phyloP scores from a whole-genome alignment of 2,329 filamentous ascomycete species.

The Aspergillus unguis region DNA sequence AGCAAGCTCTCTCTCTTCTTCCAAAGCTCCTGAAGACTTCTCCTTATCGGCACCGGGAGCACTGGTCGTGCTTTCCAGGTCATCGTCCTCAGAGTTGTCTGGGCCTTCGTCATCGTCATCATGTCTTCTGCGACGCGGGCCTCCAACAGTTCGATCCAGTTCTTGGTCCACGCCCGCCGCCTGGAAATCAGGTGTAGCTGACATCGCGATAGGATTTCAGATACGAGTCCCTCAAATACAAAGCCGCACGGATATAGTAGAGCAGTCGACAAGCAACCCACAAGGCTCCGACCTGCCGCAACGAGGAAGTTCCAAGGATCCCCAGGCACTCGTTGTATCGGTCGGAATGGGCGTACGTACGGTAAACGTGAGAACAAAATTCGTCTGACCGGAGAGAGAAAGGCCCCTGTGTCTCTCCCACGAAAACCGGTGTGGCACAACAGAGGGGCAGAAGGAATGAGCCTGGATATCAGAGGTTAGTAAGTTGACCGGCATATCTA shows the following conservation, averaged over 20 bases:
- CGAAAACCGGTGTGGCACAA: constrained; percentile 25
- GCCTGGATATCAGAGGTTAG: constrained; percentile 11
- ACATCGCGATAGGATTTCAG: constrained; percentile 79
- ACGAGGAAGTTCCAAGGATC: constrained; percentile 4
- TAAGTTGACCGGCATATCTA: too few relatives aligned
- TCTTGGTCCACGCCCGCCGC: constrained; percentile 57
- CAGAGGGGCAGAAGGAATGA: constrained; percentile 32
- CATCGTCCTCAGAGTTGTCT: constrained; percentile 78
- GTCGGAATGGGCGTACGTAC: not conserved
- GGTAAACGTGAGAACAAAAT: constrained; percentile 29
- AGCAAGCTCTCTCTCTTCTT: constrained; percentile 88
- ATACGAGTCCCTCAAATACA: constrained; percentile 57
- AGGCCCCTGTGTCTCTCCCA: constrained; percentile 17
- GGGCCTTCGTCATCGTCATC: constrained; percentile 90
- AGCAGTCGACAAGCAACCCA: not conserved
- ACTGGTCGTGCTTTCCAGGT: constrained; percentile 72
- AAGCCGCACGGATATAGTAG: not conserved
- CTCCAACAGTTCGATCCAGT: constrained; percentile 69
- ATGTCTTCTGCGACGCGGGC: constrained; percentile 63
- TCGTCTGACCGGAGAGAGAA: constrained; percentile 16
- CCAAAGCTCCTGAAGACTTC: constrained; percentile 54
- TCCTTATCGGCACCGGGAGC: constrained; percentile 69
- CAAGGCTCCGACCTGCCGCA: constrained; percentile 5
- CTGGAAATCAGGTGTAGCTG: constrained; percentile 71
- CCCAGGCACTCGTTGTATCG: constrained; percentile 3